Evolutionary conservation across 805 yeast genomes (phyloP), one percentile per base, ranked within the genome.

Genomic region (Zygosaccharomyces kombuchaensis): DNA sequence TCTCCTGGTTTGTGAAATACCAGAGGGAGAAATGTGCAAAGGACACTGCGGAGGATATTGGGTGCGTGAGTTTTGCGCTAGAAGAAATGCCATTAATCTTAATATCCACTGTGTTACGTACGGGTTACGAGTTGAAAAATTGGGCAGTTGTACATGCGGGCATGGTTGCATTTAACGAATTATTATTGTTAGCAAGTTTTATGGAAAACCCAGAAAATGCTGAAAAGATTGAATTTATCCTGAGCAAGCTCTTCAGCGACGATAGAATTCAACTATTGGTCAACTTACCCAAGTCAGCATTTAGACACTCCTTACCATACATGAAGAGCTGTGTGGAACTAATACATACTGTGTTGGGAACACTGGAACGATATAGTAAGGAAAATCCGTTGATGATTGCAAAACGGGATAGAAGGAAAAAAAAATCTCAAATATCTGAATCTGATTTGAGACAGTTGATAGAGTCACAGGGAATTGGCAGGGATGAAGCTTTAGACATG

Each of bases 1-100:
- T 76, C 5, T 72, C 87, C 1, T 91, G 97, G 96, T 82, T 88
- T 54, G 68, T 88, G 39, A 74, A 75, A 27, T 87, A 79, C 48
- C 87, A 84, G 54, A 68, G 84, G 16, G 65, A 57, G 6, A 56
- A 69, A 48, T 59, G 68, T 32, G 50, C 52, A 19, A 35, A 55
- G 16, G 48, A 63, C 19, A 35, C 42, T 21, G 44, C 57, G 0
- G 66, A 67, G 25, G 64, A 61, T 7, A 59, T 64, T 3, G 69
- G 69, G 32, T 71, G 66, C 54, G 76, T 80, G 10, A 78, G 78
- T 4, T 73, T 75, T 9, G 81, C 79, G 0, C 65, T 89, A 25
- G 75, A 81, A 43, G 85, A 82, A 44, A 77, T 78, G 17, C 73
- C 80, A 37, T 77, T 85, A 45, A 70, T 78, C 25, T 67, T 83